These are phyloP conservation scores for Onygenales sp. DNA, from an alignment of 2,329 filamentous ascomycete genomes.

Conservation along the genomic window DNA sequence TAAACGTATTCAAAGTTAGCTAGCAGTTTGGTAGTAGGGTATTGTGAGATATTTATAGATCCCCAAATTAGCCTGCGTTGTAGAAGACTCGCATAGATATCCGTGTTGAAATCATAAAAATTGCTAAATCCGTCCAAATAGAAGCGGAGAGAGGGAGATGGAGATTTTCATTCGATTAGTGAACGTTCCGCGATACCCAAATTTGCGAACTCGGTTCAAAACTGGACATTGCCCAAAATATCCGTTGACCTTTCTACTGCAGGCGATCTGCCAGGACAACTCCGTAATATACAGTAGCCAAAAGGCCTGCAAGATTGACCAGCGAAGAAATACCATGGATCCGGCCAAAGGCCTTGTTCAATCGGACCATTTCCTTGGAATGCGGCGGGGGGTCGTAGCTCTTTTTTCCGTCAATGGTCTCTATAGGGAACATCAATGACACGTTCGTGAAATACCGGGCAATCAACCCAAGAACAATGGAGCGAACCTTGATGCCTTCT, in stretches of 20 bases:
- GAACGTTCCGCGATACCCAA: no score
- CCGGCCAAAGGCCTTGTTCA: constrained; percentile 70
- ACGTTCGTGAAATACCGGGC: not conserved
- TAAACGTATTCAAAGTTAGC: no score
- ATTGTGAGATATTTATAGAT: no score
- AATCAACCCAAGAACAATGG: not conserved
- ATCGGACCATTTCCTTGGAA: constrained; percentile 68
- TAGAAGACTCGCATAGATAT: no score
- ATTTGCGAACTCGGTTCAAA: no score
- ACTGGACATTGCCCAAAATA: no score
- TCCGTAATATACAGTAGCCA: constrained; percentile 68
- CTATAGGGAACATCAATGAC: constrained; percentile 27
- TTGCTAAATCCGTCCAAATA: no score
- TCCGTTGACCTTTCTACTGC: constrained; percentile 25
- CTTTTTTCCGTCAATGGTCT: constrained; percentile 82
- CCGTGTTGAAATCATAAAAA: no score
- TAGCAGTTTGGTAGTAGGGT: no score
- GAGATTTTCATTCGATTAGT: no score
- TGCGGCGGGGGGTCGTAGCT: constrained; percentile 71
- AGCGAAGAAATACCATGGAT: constrained; percentile 75
- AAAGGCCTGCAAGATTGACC: constrained; percentile 63
- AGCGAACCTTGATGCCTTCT: constrained; percentile 66
- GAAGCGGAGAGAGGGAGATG: no score
- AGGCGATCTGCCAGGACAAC: constrained; percentile 59
- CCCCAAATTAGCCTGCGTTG: no score